These are phyloP conservation scores for Gremmenia infestans DNA, from an alignment of 2,329 filamentous ascomycete genomes.

Conservation along the genomic window DNA sequence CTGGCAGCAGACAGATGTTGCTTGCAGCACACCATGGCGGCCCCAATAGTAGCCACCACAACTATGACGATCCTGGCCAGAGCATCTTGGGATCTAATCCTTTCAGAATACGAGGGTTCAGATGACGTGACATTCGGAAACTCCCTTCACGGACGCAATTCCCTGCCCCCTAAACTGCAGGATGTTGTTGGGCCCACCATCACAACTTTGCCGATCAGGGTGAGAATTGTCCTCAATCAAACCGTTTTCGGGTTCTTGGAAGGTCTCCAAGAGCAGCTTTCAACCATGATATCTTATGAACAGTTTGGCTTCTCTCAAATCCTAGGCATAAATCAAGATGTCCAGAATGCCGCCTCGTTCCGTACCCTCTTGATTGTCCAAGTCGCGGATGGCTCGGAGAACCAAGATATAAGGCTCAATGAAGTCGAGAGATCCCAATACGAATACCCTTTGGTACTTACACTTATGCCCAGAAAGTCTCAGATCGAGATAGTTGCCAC, in stretches of 20 bases:
- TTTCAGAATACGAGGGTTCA: slow-evolving; percentile 33
- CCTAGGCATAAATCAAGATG: not conserved
- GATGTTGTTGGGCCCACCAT: slow-evolving; percentile 32
- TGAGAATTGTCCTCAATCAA: slow-evolving; percentile 12
- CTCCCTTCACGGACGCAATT: slow-evolving; percentile 30
- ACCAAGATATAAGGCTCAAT: not conserved
- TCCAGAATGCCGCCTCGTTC: not conserved
- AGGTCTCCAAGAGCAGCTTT: slow-evolving; percentile 39
- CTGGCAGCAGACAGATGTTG: not conserved
- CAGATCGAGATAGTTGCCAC: slow-evolving; percentile 39
- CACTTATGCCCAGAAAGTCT: slow-evolving; percentile 43
- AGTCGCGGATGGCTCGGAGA: not conserved
- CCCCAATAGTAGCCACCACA: not conserved
- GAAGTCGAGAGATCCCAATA: not conserved
- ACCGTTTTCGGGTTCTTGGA: slow-evolving; percentile 38
- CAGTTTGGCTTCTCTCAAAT: slow-evolving; percentile 11
- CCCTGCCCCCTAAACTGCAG: slow-evolving; percentile 34
- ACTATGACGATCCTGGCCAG: slow-evolving; percentile 41
- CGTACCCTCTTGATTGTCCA: slow-evolving; percentile 8
- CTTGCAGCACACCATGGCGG: not conserved
- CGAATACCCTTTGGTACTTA: slow-evolving; percentile 30
- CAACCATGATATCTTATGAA: slow-evolving; percentile 38
- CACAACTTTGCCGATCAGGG: not conserved
- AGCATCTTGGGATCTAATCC: slow-evolving; percentile 35
- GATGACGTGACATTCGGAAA: slow-evolving; percentile 30